Percentiles rank a stretch among this genome's conserved stretches.
Evolutionary conservation across 345 rosid species (phyloP).

Genomic region (Iberis pinnata): DNA sequence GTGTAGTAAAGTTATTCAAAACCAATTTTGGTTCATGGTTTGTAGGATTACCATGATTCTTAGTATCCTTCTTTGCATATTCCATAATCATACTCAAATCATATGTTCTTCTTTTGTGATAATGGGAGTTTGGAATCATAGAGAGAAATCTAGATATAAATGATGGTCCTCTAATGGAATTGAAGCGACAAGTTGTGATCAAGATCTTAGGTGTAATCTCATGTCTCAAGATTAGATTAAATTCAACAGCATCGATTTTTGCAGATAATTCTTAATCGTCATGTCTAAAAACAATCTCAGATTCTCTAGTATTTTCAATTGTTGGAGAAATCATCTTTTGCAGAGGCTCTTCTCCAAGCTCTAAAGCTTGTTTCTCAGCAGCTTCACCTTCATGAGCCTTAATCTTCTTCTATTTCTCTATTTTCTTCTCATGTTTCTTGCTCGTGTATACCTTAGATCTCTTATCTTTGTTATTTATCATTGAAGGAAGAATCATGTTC

Average conservation of each 20-base stretch:
- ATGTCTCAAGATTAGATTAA: slow-evolving; percentile 52
- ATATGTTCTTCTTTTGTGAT: slow-evolving; percentile 75
- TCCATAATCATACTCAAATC: slow-evolving; percentile 87
- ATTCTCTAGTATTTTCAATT: slow-evolving; percentile 87
- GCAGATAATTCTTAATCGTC: slow-evolving; percentile 91
- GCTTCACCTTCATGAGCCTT: slow-evolving; percentile 78
- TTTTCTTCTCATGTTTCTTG: slow-evolving; percentile 70
- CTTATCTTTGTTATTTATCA: slow-evolving; percentile 85
- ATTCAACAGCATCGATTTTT: slow-evolving; percentile 82
- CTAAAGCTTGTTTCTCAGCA: slow-evolving; percentile 65
- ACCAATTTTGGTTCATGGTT: slow-evolving; percentile 80
- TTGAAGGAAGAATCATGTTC: slow-evolving; percentile 58
- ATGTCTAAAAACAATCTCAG: slow-evolving; percentile 77
- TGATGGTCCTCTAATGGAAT: slow-evolving; percentile 80
- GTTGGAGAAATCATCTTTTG: slow-evolving; percentile 62
- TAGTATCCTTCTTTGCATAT: slow-evolving; percentile 77
- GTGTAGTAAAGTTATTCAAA: slow-evolving; percentile 77
- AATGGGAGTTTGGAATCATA: slow-evolving; percentile 78
- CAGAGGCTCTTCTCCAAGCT: slow-evolving; percentile 94
- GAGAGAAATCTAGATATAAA: slow-evolving; percentile 65
- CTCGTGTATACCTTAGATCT: slow-evolving; percentile 70
- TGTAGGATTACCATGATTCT: slow-evolving; percentile 95
- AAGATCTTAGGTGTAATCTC: no score
- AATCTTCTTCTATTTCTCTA: slow-evolving; percentile 79
- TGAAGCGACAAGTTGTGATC: no score